Conservation (phyloP, 1,139 yeast species). For the Hemisphaericaspora subhashii region DNA sequence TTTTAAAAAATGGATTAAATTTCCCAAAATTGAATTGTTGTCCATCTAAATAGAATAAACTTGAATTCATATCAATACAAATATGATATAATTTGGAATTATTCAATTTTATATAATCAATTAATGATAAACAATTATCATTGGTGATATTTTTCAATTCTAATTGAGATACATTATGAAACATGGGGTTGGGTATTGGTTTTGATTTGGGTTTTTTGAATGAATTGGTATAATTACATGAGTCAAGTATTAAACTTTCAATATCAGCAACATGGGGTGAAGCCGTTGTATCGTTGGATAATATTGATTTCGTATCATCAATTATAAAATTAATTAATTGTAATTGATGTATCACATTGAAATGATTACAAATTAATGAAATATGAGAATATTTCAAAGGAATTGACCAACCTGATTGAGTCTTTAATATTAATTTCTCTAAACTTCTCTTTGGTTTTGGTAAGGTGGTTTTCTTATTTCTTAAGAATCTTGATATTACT, state of each 20-base stretch:
- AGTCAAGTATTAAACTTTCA: conserved; percentile 16
- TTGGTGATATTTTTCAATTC: conserved; percentile 38
- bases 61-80: conserved; percentile 49
- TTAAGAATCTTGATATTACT: neutral
- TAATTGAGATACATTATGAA: conserved; percentile 36
- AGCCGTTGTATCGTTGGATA: neutral
- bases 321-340: conserved; percentile 48
- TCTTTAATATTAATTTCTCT: conserved; percentile 28
- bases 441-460: conserved; percentile 23
- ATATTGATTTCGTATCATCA: conserved; percentile 28
- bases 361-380: conserved; percentile 34
- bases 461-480: conserved; percentile 15
- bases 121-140: conserved; percentile 48
- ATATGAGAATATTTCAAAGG: conserved; percentile 40
- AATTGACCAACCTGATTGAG: conserved; percentile 52
- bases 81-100: conserved; percentile 28
- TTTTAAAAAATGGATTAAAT: conserved; percentile 42
- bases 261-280: conserved; percentile 6
- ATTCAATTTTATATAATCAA: conserved; percentile 38
- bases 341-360: conserved; percentile 45
- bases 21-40: conserved; percentile 33
- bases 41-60: conserved; percentile 39
- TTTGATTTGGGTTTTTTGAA: conserved; percentile 16
- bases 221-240: conserved; percentile 28
- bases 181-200: conserved; percentile 20